phyloP scores from a whole-genome alignment of 78 protist species.

The Pigoraptor vietnamica region DNA sequence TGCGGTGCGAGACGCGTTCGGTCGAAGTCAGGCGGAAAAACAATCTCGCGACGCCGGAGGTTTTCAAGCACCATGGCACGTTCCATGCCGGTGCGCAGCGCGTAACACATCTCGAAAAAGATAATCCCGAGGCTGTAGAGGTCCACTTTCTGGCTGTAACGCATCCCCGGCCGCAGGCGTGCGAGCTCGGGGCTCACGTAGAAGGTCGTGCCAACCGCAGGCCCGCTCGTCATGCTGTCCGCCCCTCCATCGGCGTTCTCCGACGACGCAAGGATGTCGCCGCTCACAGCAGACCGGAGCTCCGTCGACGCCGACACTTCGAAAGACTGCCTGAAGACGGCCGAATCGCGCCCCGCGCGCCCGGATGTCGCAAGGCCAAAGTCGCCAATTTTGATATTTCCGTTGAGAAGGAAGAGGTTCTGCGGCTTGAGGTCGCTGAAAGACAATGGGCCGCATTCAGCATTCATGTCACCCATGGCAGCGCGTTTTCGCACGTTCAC shows the following conservation, averaged over 20 bases:
- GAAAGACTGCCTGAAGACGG: background rate
- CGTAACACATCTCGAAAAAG: background rate
- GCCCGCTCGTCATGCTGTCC: background rate
- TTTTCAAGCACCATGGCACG: background rate
- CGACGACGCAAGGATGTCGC: background rate
- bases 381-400: slow-evolving; percentile 27
- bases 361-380: slow-evolving; percentile 21
- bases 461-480: no score
- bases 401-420: slow-evolving; percentile 13
- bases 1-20: background rate
- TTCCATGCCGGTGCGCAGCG: background rate
- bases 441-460: no score
- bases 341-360: background rate
- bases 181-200: background rate
- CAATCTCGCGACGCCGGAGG: background rate
- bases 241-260: background rate
- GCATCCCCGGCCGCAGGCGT: background rate
- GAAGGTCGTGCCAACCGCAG: background rate
- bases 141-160: background rate
- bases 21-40: background rate
- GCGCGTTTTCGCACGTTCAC: no score
- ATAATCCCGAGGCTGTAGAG: background rate
- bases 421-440: slow-evolving; percentile 31
- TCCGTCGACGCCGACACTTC: background rate
- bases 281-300: background rate